Evolutionary conservation across 495 filamentous ascomycete species (phyloP), one percentile per base, ranked within the genome.

Genomic region (Apodospora peruviana): DNA sequence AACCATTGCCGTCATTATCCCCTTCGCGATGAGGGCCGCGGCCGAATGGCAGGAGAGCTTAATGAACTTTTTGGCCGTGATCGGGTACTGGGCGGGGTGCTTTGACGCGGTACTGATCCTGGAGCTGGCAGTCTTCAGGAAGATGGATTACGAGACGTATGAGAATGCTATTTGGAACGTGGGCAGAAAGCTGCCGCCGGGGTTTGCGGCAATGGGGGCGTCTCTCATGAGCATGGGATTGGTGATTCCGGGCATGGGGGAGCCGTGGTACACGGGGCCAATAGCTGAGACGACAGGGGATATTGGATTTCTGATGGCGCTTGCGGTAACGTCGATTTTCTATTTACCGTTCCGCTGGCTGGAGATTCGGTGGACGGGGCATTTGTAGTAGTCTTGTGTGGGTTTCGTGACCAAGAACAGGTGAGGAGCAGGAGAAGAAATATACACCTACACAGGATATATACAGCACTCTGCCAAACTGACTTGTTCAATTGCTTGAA

Each of bases 41-140:
- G 66, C 64, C 32, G 51, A 62, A 16, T 80, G 77, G 63, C 72
- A 76, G 55, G 57, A 59, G 29, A 73, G 71, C 7, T 48, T 80
- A 40, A 65, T 68, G 34, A 77, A 77, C 35, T 78, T 80, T 50
- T 57, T 80, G 27, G 65, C 70, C 10, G 57, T 78, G 10, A 78
- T 78, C 44, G 74, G 73, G 2, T 80, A 78, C 55, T 80, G 75
- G 74, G 64, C 73, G 1, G 74, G 71, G 2, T 74, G 72, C 9
- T 79, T 75, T 45, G 69, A 72, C 27, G 72, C 67, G 0, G 64
- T 79, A 14, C 46, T 74, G 5, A 52, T 74, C n/a, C 55, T 61
- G 12, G 76, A 80, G 52, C 58, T 73, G 50, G 60, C 77, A 36
- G 56, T 75, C 2, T 79, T 79, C 50, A 58, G 67, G 21, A 40